Base-by-base conservation (phyloP, 164 flowering plant genomes). In the Cinnamomum chago region DNA sequence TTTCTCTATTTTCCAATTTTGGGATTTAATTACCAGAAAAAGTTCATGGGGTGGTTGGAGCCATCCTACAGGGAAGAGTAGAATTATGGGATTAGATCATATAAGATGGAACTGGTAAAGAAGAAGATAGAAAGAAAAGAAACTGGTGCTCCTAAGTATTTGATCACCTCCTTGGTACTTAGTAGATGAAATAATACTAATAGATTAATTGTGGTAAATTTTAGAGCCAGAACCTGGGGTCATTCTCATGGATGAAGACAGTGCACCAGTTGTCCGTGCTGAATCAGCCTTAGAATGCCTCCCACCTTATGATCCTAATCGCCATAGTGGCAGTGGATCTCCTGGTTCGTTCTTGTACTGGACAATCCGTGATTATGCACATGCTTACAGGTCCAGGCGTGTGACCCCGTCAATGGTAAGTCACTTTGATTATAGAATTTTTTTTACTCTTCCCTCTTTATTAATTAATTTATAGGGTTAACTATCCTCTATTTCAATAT, bases 291-390 rank as follows among this genome's bases (percentile, higher is more conserved):
- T 90, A 73, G 84, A 86, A 70, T 92, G 93, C 79, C 97, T 95
- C 78, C 93, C 95, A 62, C 85, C 78, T n/a, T 90, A 90, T 83
- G 86, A 88, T 78, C 89, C 92, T 77, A 67, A 88, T 67, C 73
- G 25, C 68, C 71, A 71, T 74, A 81, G 82, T 84, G 84, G 50
- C 74, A 68, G 67, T 52, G 86, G 82, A 68, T 62, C 82, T 7
- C 52, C 73, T 72, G 33, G 12, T 58, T 55, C 82, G 68, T 92
- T 90, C 72, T 83, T 87, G 66, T 92, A 92, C 78, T 93, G 99
- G 99, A 95, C 85, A 73, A 92, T 95, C 72, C 91, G 97, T 60
- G 98, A 95, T 80, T 93, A 81, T 84, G 93, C 97, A 62, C 83
- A 92, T 86, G 98, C 99, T 75, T 95, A 95, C 80, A 92, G 87